Evolutionary conservation across 2,329 filamentous ascomycete genomes (phyloP), one percentile per base, ranked within the genome.

Genomic region (Fusarium sororula): DNA sequence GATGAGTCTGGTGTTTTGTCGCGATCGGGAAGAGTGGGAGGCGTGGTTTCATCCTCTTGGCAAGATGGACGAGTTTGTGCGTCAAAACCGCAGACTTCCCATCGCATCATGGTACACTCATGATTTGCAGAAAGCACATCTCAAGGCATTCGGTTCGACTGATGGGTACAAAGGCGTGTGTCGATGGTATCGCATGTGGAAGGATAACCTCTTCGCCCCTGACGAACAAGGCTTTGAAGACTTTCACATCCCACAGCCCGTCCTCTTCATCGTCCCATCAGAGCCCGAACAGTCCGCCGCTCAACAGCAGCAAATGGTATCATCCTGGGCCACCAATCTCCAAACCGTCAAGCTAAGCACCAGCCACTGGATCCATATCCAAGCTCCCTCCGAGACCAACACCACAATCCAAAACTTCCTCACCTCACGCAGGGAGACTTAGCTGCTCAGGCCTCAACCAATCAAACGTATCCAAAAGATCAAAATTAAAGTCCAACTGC

Each of bases 381-480:
- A 85, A 66, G 68, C 54, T 3, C 63, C 77, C 3, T 28, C 42
- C 7, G 70, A 76, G 45, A 77, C 76, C 28, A 81, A 80, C 60
- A 11, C 47, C 20, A 66, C 68, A 2, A 79, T 81, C 15, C 67
- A 68, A 6, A n/a, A 55, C 2, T 80, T 80, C 28, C 32, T 77
- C 13, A 30, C 28, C 15, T 68, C 42, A 68, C 17, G 35, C 14
- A 38, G 55, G 15, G 18, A 53, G 57, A 18, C 20, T 62, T 54
- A 59, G 2, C 20, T 63, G 69, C 17, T 77, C 75, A 4, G 76
- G 65, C 7, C 82, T 73, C 56, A 86, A 73, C 85, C 85, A 87
- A 63, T 86, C 84, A 75, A 86, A 87, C 0, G 86, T 87, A 69
- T 87, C 84, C 3, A 87, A 72, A 39, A 87, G 78, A 62, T 87